Percentiles rank a stretch among this genome's conserved stretches.
Conservation (phyloP, 139 green algal species). For the Axilococcus clingmanii region DNA sequence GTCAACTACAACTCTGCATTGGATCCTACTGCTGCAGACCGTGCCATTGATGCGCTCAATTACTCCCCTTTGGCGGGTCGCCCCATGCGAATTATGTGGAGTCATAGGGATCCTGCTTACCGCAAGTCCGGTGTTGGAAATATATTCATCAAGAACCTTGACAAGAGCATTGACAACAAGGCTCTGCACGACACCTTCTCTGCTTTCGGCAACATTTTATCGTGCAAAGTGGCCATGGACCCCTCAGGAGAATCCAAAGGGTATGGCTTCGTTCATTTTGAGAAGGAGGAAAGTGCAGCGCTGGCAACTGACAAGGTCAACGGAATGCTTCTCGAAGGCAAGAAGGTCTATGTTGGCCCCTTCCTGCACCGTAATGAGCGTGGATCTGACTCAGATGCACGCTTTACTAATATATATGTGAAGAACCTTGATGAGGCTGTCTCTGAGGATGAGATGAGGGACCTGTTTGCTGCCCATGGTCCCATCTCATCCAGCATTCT, state of each 20-base stretch:
- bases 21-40: conserved; percentile 67
- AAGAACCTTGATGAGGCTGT: conserved; percentile 75
- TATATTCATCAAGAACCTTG: conserved; percentile 97
- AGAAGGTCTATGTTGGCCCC: conserved; percentile 70
- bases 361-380: conserved; percentile 73
- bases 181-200: conserved; percentile 90
- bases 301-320: conserved; percentile 74
- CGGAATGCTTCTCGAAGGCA: conserved; percentile 57
- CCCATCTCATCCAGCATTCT: conserved; percentile 55
- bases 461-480: conserved; percentile 62
- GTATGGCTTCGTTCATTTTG: conserved; percentile 94
- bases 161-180: conserved; percentile 87
- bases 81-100: conserved; percentile 94
- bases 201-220: conserved; percentile 83
- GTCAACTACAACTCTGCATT: conserved; percentile 88
- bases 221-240: conserved; percentile 47
- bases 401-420: conserved; percentile 88
- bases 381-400: conserved; percentile 31
- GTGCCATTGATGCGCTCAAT: conserved; percentile 84
- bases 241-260: conserved; percentile 57
- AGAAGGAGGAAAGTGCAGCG: conserved; percentile 64
- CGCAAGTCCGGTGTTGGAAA: conserved; percentile 76
- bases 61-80: conserved; percentile 74
- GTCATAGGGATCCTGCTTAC: conserved; percentile 63
- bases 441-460: conserved; percentile 50